These are phyloP conservation scores for Tulasnella sp. DNA, from an alignment of 768 basidiomycete species.

Conservation along the genomic window DNA sequence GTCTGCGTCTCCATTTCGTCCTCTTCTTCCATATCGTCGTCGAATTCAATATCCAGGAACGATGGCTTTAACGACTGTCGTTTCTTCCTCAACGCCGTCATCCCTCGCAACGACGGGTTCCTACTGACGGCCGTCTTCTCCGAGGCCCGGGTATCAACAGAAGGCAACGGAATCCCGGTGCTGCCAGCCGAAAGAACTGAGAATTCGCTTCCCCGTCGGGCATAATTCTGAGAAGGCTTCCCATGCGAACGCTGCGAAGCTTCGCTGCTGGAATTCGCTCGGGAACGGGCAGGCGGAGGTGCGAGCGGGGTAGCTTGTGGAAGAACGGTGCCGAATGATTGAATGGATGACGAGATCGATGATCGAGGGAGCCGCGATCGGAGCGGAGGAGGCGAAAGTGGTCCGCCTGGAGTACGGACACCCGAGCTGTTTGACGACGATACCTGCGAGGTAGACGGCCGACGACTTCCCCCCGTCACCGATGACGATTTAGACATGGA, in stretches of 20 bases:
- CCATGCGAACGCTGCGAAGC: background rate
- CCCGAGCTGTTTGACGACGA: conserved; percentile 8
- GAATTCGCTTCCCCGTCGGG: conserved; percentile 4
- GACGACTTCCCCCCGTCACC: background rate
- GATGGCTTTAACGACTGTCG: conserved; percentile 28
- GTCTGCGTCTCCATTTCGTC: conserved; percentile 15
- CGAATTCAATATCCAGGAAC: conserved; percentile 27
- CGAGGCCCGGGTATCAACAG: background rate
- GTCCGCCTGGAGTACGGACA: conserved; percentile 5
- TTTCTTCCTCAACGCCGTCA: conserved; percentile 19
- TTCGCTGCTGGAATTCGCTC: conserved; percentile 19
- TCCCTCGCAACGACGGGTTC: background rate
- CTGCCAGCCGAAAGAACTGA: background rate
- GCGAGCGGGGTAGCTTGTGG: conserved; percentile 6
- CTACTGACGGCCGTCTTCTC: background rate
- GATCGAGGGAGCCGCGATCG: conserved; percentile 27
- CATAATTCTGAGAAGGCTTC: background rate
- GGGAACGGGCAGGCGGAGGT: conserved; percentile 15
- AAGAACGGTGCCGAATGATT: background rate
- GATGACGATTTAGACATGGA: conserved; percentile 15
- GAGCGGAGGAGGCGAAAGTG: conserved; percentile 19
- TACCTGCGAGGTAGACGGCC: conserved; percentile 20
- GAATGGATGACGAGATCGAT: conserved; percentile 23
- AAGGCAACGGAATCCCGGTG: background rate
- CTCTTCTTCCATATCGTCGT: conserved; percentile 17